Base-by-base conservation (phyloP, 2,329 filamentous ascomycete genomes). In the Sarocladium strictum region DNA sequence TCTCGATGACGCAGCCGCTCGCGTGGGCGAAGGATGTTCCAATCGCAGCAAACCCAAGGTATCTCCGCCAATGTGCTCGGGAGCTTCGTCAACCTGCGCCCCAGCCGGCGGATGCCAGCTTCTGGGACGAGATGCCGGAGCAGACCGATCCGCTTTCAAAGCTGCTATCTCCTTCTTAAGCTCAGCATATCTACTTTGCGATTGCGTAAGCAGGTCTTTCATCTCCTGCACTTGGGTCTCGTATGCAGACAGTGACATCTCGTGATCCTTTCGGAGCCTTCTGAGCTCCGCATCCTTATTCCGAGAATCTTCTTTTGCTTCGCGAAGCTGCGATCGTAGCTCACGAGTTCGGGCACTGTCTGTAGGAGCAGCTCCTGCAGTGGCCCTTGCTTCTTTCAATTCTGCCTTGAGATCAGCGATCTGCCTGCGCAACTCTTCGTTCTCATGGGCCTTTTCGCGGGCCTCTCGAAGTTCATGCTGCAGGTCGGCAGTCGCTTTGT, bases 181-280 rank as follows among this genome's bases (percentile, higher is more conserved):
- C 41, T 78, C 73, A 9, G 74, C 68, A 56, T 84, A 81, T 64
- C 81, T 81, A 37, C 74, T 71, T 56, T 84, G 80, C 54, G 81
- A 80, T 58, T 76, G 76, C 53, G 78, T 73, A 43, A 85, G 60
- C 2, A 84, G 78, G 15, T 76, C 72, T 60, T 78, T 75, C 3
- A 78, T 79, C 56, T 85, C 81, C 9, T 71, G 68, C n/a, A 80
- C 76, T 35, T 76, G 76, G 5, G 72, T 65, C 57, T 83, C 78
- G 17, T 78, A 76, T 45, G 80, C 74, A 29, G 76, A 72, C 58
- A 79, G 79, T 33, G 83, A 73, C 9, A 70, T 63, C 38, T 83
- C 78, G 56, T 81, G 81, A 15, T 82, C 79, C 43, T 67, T 69
- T 61, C 74, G 76, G 7, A 83, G 66, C 50, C 67, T 68, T n/a